phyloP scores from a whole-genome alignment of 148 eudicot species.

The Fagopyrum esculentum region DNA sequence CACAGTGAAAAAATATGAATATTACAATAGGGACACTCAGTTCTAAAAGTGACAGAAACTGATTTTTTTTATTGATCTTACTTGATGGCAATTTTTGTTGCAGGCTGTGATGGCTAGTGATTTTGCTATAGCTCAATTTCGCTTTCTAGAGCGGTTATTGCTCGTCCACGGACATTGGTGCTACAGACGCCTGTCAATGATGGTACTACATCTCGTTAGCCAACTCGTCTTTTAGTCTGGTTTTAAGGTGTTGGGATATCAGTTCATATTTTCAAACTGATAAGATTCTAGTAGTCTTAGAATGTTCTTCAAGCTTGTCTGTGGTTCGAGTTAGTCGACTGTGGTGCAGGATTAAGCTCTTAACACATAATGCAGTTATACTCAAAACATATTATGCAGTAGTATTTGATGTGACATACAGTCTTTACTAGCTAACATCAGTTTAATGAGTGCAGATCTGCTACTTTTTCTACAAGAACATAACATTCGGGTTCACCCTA shows the following conservation, averaged over 20 bases:
- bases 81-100: conserved; percentile 5
- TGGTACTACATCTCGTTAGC: conserved; percentile 33
- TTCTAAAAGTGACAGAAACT: too few species aligned
- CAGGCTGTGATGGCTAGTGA: conserved; percentile 99
- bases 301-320: too few species aligned
- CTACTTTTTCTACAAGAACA: conserved; percentile 95
- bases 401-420: too few species aligned
- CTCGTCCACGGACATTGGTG: conserved; percentile 99
- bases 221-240: not conserved
- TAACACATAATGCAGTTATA: too few species aligned
- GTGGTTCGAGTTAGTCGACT: too few species aligned
- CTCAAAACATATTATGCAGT: too few species aligned
- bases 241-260: too few species aligned
- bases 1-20: not conserved
- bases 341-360: too few species aligned
- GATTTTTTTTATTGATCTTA: not conserved
- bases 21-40: too few species aligned
- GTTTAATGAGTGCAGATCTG: conserved; percentile 58
- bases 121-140: conserved; percentile 75
- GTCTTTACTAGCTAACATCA: not conserved
- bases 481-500: conserved; percentile 83
- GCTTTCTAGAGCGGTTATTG: conserved; percentile 84
- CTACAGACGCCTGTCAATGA: conserved; percentile 88
- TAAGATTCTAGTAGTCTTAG: too few species aligned
- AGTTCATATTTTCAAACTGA: too few species aligned